These are phyloP conservation scores for Debaryomyces hansenii DNA, from an alignment of 805 yeast genomes.

Conservation along the genomic window DNA sequence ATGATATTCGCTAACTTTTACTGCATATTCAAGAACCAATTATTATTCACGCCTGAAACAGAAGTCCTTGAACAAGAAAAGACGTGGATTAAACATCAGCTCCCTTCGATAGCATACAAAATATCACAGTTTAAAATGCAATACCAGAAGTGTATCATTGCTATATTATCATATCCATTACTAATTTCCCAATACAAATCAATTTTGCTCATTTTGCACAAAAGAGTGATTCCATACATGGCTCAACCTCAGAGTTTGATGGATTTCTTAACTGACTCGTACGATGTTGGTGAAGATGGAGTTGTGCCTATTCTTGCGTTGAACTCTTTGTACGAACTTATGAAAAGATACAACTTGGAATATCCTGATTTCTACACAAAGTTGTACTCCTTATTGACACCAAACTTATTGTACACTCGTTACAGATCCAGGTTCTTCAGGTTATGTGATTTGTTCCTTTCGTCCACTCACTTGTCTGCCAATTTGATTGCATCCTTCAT, in stretches of 20 bases:
- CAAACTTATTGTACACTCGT: conserved; percentile 70
- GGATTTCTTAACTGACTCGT: conserved; percentile 92
- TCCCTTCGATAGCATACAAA: conserved; percentile 39
- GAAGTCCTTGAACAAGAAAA: conserved; percentile 33
- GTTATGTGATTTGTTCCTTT: conserved; percentile 77
- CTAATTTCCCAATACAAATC: conserved; percentile 64
- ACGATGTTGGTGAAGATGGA: conserved; percentile 46
- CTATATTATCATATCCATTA: conserved; percentile 50
- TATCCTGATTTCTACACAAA: conserved; percentile 88
- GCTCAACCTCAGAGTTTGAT: conserved; percentile 77
- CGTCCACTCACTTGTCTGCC: conserved; percentile 86
- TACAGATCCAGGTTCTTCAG: conserved; percentile 88
- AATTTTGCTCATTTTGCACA: conserved; percentile 70
- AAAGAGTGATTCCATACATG: conserved; percentile 79
- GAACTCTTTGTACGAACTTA: conserved; percentile 83
- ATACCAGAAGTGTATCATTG: conserved; percentile 70
- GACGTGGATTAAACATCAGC: conserved; percentile 30
- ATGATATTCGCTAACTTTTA: conserved; percentile 39
- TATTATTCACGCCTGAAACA: conserved; percentile 19
- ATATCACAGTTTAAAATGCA: conserved; percentile 52
- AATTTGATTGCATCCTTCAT: conserved; percentile 85
- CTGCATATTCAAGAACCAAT: conserved; percentile 34
- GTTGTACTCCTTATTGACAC: conserved; percentile 77
- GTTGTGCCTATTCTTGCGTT: conserved; percentile 74
- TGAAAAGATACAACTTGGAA: conserved; percentile 79